phyloP scores from a whole-genome alignment of 176 grass and related monocot species.

The Oryza punctata region DNA sequence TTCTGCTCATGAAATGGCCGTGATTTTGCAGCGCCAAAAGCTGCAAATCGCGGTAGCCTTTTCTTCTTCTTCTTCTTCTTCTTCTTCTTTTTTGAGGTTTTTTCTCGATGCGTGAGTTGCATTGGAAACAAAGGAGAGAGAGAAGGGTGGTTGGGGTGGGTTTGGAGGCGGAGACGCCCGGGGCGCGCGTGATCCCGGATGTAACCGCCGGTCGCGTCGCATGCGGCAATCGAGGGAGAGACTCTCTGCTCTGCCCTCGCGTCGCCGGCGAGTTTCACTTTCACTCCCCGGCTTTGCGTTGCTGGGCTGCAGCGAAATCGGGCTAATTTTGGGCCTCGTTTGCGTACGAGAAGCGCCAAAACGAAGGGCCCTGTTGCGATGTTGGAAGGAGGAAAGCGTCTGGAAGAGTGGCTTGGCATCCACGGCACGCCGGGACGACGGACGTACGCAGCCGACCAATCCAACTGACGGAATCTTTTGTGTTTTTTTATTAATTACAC shows the following conservation, averaged over 20 bases:
- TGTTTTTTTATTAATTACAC: too few relatives aligned
- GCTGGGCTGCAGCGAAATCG: too few relatives aligned
- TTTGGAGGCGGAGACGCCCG: neutral
- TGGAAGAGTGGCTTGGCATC: neutral
- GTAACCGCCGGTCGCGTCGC: constrained; percentile 25
- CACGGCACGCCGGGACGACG: too few relatives aligned
- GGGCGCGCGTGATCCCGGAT: constrained; percentile 48
- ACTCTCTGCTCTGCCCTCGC: constrained; percentile 16
- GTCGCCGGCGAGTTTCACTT: neutral
- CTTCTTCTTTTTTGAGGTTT: too few relatives aligned
- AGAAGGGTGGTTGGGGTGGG: constrained; percentile 45
- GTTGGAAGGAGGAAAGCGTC: constrained; percentile 6
- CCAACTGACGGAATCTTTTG: too few relatives aligned
- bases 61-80: too few relatives aligned
- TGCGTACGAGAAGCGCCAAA: neutral
- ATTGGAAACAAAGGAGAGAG: too few relatives aligned
- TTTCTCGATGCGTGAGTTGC: too few relatives aligned
- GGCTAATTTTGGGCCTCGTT: too few relatives aligned
- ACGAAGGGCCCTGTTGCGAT: neutral
- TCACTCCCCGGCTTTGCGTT: too few relatives aligned
- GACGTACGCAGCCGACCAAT: too few relatives aligned
- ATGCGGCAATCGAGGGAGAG: too few relatives aligned
- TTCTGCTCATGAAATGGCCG: neutral
- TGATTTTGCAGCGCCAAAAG: neutral
- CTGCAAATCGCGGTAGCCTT: neutral